A percentile compares a stretch with the other conserved stretches of the same genome.
Evolutionary conservation across 2,329 filamentous ascomycete genomes (phyloP).

Genomic region (Berkeleyomyces rouxiae): DNA sequence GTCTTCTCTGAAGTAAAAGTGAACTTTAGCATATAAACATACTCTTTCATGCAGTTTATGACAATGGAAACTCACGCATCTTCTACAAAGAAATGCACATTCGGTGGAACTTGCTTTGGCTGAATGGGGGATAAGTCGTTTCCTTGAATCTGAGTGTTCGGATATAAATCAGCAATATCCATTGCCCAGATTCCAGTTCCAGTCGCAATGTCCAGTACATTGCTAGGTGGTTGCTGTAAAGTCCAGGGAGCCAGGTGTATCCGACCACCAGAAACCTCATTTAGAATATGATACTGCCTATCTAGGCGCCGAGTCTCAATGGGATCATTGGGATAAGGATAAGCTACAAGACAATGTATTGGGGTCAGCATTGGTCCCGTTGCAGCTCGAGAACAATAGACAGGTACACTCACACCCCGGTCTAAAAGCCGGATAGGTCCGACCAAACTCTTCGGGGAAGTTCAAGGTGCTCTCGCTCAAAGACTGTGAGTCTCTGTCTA

Average conservation of each 20-base stretch:
- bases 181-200: constrained; percentile 45
- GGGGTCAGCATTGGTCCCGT: neutral
- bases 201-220: constrained; percentile 29
- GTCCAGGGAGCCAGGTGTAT: constrained; percentile 29
- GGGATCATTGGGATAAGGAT: constrained; percentile 30
- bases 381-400: neutral
- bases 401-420: constrained; percentile 26
- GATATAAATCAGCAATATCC: constrained; percentile 47
- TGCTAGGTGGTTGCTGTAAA: constrained; percentile 21
- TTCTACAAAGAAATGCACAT: constrained; percentile 59
- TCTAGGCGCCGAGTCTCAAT: constrained; percentile 27
- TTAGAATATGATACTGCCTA: constrained; percentile 24
- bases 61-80: constrained; percentile 28
- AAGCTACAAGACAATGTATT: constrained; percentile 21
- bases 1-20: constrained; percentile 24
- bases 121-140: constrained; percentile 55
- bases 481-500: constrained; percentile 21
- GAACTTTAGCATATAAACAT: neutral
- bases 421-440: constrained; percentile 31
- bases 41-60: neutral
- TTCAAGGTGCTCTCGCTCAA: constrained; percentile 26
- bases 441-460: constrained; percentile 28
- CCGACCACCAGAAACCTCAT: constrained; percentile 23
- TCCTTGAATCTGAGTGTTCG: constrained; percentile 39
- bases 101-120: constrained; percentile 47